These are phyloP conservation scores for Strobilomyces echinocephalus DNA, from an alignment of 768 basidiomycete genomes.

Conservation along the genomic window DNA sequence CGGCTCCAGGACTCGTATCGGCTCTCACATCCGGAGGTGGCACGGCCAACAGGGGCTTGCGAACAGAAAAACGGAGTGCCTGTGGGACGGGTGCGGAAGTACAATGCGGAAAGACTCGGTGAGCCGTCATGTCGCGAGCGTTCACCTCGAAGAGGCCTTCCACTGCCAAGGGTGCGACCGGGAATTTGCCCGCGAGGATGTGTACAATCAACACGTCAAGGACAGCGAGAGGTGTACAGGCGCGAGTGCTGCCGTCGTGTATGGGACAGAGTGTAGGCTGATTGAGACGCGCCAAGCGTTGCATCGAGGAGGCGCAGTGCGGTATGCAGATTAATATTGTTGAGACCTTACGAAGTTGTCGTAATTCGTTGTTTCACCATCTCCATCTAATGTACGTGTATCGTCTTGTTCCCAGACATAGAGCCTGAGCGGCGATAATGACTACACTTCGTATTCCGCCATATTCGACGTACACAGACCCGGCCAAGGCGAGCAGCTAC, in stretches of 20 bases:
- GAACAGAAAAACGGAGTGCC: not conserved
- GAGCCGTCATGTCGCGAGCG: constrained; percentile 5
- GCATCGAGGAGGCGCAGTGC: not conserved
- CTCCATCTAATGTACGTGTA: not conserved
- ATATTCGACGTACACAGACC: no score
- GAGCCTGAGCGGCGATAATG: no score
- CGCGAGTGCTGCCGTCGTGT: not conserved
- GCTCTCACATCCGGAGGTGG: constrained; percentile 10
- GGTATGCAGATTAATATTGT: not conserved
- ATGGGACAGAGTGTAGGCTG: not conserved
- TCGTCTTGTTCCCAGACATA: no score
- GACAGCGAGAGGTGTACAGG: not conserved
- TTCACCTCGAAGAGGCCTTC: constrained; percentile 7
- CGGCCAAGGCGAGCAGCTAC: no score
- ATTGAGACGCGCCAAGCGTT: not conserved
- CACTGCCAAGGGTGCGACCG: constrained; percentile 2
- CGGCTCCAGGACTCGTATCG: constrained; percentile 1
- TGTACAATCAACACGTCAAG: constrained; percentile 4
- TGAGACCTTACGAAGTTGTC: not conserved
- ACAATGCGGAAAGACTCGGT: constrained; percentile 5
- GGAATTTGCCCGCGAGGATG: constrained; percentile 3
- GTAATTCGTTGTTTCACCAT: not conserved
- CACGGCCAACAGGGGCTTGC: not conserved
- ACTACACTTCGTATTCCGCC: no score
- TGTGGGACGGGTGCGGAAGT: constrained; percentile 3